A percentile compares a stretch with the other conserved stretches of the same genome.
phyloP scores from a whole-genome alignment of 768 basidiomycete genomes.

The Mycena alexandri region DNA sequence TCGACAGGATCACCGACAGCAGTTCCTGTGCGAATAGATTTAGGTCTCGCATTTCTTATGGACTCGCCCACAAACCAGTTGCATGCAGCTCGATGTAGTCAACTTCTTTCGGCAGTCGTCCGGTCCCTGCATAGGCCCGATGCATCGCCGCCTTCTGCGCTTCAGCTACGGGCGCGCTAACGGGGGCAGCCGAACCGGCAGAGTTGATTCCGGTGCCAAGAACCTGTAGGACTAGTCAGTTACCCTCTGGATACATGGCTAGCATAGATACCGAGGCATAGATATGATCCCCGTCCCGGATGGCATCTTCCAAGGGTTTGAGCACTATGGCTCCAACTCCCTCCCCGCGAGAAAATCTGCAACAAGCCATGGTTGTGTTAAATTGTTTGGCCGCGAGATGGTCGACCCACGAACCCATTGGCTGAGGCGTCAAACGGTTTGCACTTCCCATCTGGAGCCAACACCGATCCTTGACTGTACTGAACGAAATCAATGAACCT shows the following conservation, averaged over 20 bases:
- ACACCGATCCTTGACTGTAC: constrained; percentile 36
- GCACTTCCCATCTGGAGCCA: constrained; percentile 49
- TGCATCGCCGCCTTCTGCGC: constrained; percentile 48
- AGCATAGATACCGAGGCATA: constrained; percentile 40
- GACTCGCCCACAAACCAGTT: constrained; percentile 41
- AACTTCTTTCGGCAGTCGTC: constrained; percentile 43
- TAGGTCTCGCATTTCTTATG: neutral
- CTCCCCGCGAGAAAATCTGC: constrained; percentile 39
- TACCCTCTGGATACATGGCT: too few relatives aligned
- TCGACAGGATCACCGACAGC: constrained; percentile 51
- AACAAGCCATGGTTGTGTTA: neutral
- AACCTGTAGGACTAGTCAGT: constrained; percentile 9
- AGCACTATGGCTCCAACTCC: constrained; percentile 21
- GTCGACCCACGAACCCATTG: constrained; percentile 40
- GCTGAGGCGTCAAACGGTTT: constrained; percentile 51
- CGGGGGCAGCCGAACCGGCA: constrained; percentile 43
- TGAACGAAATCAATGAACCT: constrained; percentile 45
- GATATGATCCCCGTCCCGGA: constrained; percentile 47
- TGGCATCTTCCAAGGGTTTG: constrained; percentile 46
- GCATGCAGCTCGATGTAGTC: constrained; percentile 57
- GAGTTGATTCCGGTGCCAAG: constrained; percentile 48
- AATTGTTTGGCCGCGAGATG: too few relatives aligned
- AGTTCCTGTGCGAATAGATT: constrained; percentile 37
- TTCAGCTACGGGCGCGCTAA: constrained; percentile 44
- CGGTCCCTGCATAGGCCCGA: constrained; percentile 42